phyloP scores from a whole-genome alignment of 164 flowering plant species.

The Cinnamomum micranthum region DNA sequence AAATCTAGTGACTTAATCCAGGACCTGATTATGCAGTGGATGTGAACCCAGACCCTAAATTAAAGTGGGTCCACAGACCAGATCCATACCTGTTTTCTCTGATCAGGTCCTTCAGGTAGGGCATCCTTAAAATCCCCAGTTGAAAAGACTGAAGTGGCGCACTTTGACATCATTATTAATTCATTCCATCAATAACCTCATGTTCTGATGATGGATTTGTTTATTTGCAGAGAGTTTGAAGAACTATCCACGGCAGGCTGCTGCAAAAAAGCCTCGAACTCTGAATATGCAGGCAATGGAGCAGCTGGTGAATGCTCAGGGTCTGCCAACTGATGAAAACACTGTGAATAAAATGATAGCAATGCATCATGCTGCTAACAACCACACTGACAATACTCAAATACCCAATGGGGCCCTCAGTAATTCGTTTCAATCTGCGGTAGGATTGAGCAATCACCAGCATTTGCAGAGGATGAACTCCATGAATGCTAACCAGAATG shows the following conservation, averaged over 20 bases:
- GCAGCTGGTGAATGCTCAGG: conserved; percentile 54
- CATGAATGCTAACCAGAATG: conserved; percentile 49
- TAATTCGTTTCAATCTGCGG: conserved; percentile 60
- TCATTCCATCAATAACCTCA: not conserved
- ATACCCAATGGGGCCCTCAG: conserved; percentile 44
- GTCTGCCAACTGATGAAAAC: conserved; percentile 58
- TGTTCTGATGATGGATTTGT: not conserved
- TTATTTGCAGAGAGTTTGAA: conserved; percentile 79
- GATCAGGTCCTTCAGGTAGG: no score
- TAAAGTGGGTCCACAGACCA: not conserved
- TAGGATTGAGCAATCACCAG: conserved; percentile 66
- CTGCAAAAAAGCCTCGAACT: conserved; percentile 49
- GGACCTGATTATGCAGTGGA: no score
- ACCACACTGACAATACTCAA: conserved; percentile 41
- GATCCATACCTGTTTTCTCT: not conserved
- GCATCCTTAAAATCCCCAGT: no score
- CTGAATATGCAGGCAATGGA: conserved; percentile 82
- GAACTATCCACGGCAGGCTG: conserved; percentile 59
- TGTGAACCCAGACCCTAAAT: not conserved
- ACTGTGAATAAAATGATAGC: conserved; percentile 60
- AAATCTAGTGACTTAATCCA: no score
- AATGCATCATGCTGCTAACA: conserved; percentile 56
- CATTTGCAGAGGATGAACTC: conserved; percentile 67
- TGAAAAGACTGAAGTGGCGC: no score
- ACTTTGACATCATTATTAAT: no score